Evolutionary conservation across 2,329 filamentous ascomycete species (phyloP).

Genomic region (Podosphaera xanthii): DNA sequence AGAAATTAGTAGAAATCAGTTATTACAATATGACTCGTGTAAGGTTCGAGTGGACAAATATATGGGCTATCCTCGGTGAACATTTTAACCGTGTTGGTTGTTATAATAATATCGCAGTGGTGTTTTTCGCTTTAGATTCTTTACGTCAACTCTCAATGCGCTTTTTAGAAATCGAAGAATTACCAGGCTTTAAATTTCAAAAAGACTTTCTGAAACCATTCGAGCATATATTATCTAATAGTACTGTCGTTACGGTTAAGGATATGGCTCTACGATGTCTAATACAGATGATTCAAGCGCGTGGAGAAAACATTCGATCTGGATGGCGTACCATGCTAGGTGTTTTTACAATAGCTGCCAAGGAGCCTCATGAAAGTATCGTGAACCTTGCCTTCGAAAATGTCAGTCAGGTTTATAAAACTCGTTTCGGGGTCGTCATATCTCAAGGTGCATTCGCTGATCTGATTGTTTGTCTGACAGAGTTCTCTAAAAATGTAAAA

Average conservation of each 20-base stretch:
- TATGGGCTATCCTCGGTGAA: constrained; percentile 92
- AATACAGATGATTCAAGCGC: constrained; percentile 96
- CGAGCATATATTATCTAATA: constrained; percentile 90
- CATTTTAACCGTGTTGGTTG: constrained; percentile 98
- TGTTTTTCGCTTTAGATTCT: constrained; percentile 93
- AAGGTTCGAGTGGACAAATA: constrained; percentile 92
- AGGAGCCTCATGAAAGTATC: constrained; percentile 82
- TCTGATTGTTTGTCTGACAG: constrained; percentile 82
- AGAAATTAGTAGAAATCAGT: constrained; percentile 95
- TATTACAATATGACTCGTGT: constrained; percentile 99
- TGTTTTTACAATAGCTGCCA: constrained; percentile 86
- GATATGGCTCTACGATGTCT: constrained; percentile 91
- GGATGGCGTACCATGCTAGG: constrained; percentile 99
- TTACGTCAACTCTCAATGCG: constrained; percentile 90
- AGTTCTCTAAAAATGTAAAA: constrained; percentile 95
- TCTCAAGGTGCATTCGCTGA: constrained; percentile 94
- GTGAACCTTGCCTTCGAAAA: constrained; percentile 95
- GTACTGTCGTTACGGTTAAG: constrained; percentile 75
- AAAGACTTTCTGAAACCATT: constrained; percentile 98
- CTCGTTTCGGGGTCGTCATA: constrained; percentile 85
- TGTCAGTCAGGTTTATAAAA: constrained; percentile 85
- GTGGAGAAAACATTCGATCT: constrained; percentile 88
- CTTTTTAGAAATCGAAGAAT: constrained; percentile 94
- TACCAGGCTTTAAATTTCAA: constrained; percentile 98
- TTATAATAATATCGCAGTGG: constrained; percentile 85